Evolutionary conservation across 495 filamentous ascomycete genomes (phyloP), one percentile per base, ranked within the genome.

Genomic region (Umbilicaria muhlenbergii): DNA sequence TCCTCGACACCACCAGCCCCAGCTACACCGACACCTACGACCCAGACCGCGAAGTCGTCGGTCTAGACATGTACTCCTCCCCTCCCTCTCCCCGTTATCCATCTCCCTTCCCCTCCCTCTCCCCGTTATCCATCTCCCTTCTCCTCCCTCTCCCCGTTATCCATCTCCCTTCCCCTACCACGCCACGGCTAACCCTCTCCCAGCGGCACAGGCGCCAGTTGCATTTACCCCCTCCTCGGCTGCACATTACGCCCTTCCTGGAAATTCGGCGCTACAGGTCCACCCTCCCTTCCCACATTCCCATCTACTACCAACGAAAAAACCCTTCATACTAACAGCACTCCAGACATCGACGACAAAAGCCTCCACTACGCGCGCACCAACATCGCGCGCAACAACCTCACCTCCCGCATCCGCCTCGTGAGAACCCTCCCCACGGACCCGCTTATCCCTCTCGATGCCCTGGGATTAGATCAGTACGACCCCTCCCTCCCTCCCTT

Each of bases 171-270:
- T 8, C 6, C 24, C 24, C 6, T 28, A 28, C 8, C 24, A 28
- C 24, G 8, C 24, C 24, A 6, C 3, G 15, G 15, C 35, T 24
- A 19, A 32, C 32, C 34, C 12, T 13, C 32, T 11, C 32, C 6
- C 33, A 77, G 73, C 50, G 91, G 91, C 40, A 92, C 83, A 3
- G 91, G 91, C 31, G 84, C 91, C 13, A 89, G 83, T 48, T 77
- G 76, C 53, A 94, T 98, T 44, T 96, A 96, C 58, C 81, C 91
- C 3, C 68, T 98, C 1, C 70, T 98, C 5, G 83, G 75, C n/a
- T 85, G 81, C 46, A 52, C 62, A 3, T 69, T 77, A 39, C 69
- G 86, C 3, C 68, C 71, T 0, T 52, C 57, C 15, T 95, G 86
- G 86, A 67, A 55, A 18, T 88, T 91, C 47, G 43, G 80, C 11